Evolutionary conservation across 352 stramenopile species (phyloP).

Genomic region (Poterioochromonas sp.): DNA sequence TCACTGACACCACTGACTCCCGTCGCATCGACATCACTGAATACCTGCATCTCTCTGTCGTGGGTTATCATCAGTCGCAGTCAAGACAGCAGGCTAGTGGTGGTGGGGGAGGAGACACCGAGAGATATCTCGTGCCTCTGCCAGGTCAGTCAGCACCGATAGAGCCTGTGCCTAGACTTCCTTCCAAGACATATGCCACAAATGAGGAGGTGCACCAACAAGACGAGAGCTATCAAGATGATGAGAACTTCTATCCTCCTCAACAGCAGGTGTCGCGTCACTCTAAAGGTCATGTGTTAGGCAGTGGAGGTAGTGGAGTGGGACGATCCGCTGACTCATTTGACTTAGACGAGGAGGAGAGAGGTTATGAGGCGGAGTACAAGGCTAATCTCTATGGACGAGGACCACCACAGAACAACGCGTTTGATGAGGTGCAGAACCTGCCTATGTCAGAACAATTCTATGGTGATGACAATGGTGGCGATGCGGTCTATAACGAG

Average conservation of each 20-base stretch:
- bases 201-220: not conserved
- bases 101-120: not conserved
- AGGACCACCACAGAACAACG: too few relatives aligned
- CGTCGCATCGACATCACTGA: conserved; percentile 12
- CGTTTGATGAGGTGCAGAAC: too few relatives aligned
- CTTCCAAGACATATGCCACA: not conserved
- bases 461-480: not conserved
- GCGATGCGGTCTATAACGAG: not conserved
- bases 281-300: too few relatives aligned
- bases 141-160: not conserved
- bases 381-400: too few relatives aligned
- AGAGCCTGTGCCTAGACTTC: not conserved
- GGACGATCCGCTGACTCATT: not conserved
- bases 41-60: conserved; percentile 21
- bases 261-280: not conserved
- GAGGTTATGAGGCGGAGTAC: not conserved
- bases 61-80: conserved; percentile 24
- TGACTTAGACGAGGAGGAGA: not conserved
- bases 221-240: not conserved
- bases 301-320: not conserved
- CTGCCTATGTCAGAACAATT: too few relatives aligned
- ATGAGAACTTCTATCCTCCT: not conserved
- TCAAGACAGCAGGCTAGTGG: not conserved
- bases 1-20: not conserved
- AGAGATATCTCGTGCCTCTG: not conserved